Conservation (phyloP, 1,284 basidiomycete species). For the Ceratobasidium sp. region DNA sequence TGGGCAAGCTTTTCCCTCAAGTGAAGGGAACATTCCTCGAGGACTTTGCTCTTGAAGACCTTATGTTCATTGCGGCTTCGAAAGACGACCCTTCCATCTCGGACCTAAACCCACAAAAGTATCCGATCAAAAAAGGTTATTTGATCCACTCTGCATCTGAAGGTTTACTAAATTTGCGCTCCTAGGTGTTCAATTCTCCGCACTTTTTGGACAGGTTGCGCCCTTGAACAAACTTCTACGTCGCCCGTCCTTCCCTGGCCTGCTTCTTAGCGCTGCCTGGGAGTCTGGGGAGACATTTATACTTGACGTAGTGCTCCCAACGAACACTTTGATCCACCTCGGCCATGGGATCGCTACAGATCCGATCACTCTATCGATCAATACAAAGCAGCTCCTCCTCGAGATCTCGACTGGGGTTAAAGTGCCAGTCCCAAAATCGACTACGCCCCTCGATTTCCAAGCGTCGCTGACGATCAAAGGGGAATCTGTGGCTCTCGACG, state of each 20-base stretch:
- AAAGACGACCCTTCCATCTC: neutral
- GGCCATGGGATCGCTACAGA: neutral
- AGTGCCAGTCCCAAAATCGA: neutral
- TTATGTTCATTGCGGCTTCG: constrained; percentile 2
- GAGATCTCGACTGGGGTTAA: neutral
- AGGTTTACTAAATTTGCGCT: neutral
- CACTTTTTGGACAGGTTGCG: neutral
- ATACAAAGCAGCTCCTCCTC: neutral
- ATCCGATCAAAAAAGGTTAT: neutral
- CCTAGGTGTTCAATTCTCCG: neutral
- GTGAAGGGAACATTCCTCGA: neutral
- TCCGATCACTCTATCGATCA: neutral
- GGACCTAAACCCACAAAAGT: neutral
- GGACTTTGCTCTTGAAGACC: neutral
- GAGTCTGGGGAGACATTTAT: neutral
- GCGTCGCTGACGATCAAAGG: neutral
- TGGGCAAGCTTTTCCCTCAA: neutral
- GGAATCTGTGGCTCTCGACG: neutral
- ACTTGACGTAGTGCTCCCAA: neutral
- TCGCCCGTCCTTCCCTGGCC: neutral
- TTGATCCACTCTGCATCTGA: neutral
- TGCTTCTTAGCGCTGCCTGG: neutral
- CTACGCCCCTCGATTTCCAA: neutral
- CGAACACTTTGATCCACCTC: neutral
- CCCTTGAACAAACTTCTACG: neutral